phyloP scores from a whole-genome alignment of 371 early-diverging fungal species.

The Scutellospora calospora region DNA sequence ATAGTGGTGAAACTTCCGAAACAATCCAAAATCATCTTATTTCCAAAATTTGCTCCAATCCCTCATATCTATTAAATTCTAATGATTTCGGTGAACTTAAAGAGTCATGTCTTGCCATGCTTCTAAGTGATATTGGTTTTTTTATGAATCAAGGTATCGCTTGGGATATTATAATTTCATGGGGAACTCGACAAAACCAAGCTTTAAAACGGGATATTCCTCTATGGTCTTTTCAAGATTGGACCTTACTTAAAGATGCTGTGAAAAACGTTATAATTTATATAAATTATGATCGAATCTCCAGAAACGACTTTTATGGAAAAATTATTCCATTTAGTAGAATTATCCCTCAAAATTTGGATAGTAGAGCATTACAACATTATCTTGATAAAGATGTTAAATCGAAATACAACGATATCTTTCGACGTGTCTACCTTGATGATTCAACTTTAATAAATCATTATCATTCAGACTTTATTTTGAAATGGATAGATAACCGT shows the following conservation, averaged over 20 bases:
- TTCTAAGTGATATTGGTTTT: not conserved
- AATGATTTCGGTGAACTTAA: not conserved
- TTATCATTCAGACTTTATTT: constrained; percentile 9
- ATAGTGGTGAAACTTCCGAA: not conserved
- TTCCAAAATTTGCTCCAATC: not conserved
- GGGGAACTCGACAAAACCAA: not conserved
- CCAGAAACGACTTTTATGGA: constrained; percentile 13
- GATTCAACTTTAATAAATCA: constrained; percentile 13
- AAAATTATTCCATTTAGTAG: not conserved
- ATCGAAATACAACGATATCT: not conserved
- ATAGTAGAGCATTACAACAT: not conserved
- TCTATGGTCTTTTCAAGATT: not conserved
- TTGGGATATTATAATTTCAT: not conserved
- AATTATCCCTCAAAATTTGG: not conserved
- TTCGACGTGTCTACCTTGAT: not conserved
- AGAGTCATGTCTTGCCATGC: not conserved
- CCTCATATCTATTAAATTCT: not conserved
- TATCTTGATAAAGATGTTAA: constrained; percentile 14
- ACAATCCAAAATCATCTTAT: not conserved
- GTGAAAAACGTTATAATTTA: not conserved
- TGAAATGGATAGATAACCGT: constrained; percentile 12
- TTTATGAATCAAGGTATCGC: not conserved
- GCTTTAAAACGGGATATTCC: not conserved
- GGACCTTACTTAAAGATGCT: not conserved
- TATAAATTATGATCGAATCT: not conserved